Conservation (phyloP, 2,329 filamentous ascomycete species). For the Dryadomyces sulphureus region DNA sequence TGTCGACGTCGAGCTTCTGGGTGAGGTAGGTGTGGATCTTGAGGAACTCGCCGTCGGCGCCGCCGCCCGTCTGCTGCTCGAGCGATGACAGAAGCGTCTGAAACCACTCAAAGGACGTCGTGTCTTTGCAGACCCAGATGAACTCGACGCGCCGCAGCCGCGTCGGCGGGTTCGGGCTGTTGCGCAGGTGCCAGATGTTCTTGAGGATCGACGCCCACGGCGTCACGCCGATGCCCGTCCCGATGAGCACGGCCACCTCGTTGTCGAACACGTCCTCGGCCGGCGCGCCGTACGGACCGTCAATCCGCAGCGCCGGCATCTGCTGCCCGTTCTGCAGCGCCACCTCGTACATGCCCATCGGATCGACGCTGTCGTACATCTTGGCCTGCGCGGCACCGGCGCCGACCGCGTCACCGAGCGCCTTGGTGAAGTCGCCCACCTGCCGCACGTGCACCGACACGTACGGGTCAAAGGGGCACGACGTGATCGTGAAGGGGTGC, state of each 20-base stretch:
- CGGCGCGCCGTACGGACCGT: conserved; percentile 91
- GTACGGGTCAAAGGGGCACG: conserved; percentile 90
- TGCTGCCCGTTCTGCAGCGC: conserved; percentile 83
- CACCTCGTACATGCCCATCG: conserved; percentile 95
- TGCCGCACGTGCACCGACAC: conserved; percentile 90
- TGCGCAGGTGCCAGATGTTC: conserved; percentile 95
- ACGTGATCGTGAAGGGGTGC: conserved; percentile 99
- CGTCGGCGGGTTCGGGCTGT: conserved; percentile 74
- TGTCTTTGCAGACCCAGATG: conserved; percentile 97
- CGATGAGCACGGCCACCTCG: conserved; percentile 74
- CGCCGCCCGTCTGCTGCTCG: conserved; percentile 67
- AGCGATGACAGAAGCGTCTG: conserved; percentile 84
- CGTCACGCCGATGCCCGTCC: conserved; percentile 76
- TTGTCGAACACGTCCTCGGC: conserved; percentile 96
- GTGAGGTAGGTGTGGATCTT: conserved; percentile 98
- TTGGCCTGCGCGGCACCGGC: conserved; percentile 77
- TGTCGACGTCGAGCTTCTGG: conserved; percentile 81
- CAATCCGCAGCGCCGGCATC: conserved; percentile 81
- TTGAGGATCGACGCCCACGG: conserved; percentile 82
- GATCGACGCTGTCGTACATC: conserved; percentile 80
- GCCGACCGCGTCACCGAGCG: conserved; percentile 91
- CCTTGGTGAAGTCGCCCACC: conserved; percentile 87
- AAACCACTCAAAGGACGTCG: conserved; percentile 96
- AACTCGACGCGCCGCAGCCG: conserved; percentile 93
- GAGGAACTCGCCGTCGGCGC: conserved; percentile 67